Conservation (phyloP, 2,329 filamentous ascomycete genomes). For the Juglanconis sp. region DNA sequence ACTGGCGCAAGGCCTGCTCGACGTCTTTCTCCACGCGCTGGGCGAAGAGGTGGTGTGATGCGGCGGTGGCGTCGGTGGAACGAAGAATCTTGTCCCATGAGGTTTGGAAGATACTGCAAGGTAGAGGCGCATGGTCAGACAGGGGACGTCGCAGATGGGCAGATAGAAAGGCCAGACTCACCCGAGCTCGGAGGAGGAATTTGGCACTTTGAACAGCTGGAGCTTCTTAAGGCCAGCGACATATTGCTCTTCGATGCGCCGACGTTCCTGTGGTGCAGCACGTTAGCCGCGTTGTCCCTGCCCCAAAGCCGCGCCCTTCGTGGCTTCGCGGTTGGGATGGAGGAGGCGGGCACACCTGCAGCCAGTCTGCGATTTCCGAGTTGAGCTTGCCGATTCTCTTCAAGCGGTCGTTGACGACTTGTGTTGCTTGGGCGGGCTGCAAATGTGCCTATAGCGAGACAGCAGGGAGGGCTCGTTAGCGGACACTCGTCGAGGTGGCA, state of each 20-base stretch:
- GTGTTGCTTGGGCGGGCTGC: constrained; percentile 76
- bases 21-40: constrained; percentile 84
- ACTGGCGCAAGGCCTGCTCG: constrained; percentile 77
- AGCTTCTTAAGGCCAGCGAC: constrained; percentile 79
- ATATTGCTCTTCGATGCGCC: constrained; percentile 88
- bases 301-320: neutral
- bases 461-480: constrained; percentile 17
- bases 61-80: constrained; percentile 75
- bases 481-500: neutral
- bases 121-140: constrained; percentile 1
- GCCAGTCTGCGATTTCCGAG: constrained; percentile 89
- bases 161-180: constrained; percentile 43
- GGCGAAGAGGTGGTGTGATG: constrained; percentile 78
- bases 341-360: constrained; percentile 64
- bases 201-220: constrained; percentile 68
- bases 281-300: constrained; percentile 19
- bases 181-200: constrained; percentile 80
- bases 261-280: constrained; percentile 67
- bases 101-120: constrained; percentile 73
- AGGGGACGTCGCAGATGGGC: neutral
- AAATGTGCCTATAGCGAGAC: constrained; percentile 64
- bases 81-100: constrained; percentile 87
- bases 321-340: constrained; percentile 1
- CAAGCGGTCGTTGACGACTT: constrained; percentile 80
- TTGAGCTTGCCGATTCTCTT: constrained; percentile 85